Base-by-base conservation (phyloP, 495 filamentous ascomycete species). In the Amphirosellinia nigrospora region DNA sequence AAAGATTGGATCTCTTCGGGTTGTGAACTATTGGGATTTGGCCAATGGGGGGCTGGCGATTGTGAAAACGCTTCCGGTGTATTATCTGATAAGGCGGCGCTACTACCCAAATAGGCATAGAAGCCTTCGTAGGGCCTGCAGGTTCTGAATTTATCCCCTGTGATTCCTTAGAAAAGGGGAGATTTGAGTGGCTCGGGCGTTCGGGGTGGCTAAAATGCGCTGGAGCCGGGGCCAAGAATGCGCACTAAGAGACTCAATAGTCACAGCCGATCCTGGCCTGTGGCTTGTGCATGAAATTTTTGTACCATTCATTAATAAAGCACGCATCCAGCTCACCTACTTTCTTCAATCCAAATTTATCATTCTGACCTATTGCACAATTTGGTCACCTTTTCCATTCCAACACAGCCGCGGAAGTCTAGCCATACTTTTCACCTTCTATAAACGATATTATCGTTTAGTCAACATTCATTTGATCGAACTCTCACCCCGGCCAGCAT, bases 161-260 rank as follows among this genome's bases (percentile, higher is more conserved):
- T 38, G 15, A 59, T 59, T 46, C 23, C n/a, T 58, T 58, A 7
- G 15, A n/a, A 16, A 23, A 58, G 23, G 19, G 15, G n/a, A 6
- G n/a, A 52, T 62, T 46, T 69, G 30, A 48, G 30, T 69, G 55
- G 55, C 30, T 69, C 58, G 56, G 58, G 55, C 66, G 16, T 26
- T 69, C 66, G 58, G 66, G 41, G 66, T 74, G 5, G 69, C 76
- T 2, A 67, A 73, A 74, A 70, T 50, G 78, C 76, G 19, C 65
- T 78, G 38, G 61, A 23, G 28, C 39, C 26, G 26, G 34, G 34
- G 8, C 7, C 7, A 30, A 39, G 30, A 55, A 30, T 28, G 64
- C 21, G 9, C 30, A 56, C 64, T 53, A 52, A 16, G 28, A 67
- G 32, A 30, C 36, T 43, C 21, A 32, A 41, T 19, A 41, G 21